These are phyloP conservation scores for Solanum chiquidenum DNA, from an alignment of 257 asterid genomes.

Conservation along the genomic window DNA sequence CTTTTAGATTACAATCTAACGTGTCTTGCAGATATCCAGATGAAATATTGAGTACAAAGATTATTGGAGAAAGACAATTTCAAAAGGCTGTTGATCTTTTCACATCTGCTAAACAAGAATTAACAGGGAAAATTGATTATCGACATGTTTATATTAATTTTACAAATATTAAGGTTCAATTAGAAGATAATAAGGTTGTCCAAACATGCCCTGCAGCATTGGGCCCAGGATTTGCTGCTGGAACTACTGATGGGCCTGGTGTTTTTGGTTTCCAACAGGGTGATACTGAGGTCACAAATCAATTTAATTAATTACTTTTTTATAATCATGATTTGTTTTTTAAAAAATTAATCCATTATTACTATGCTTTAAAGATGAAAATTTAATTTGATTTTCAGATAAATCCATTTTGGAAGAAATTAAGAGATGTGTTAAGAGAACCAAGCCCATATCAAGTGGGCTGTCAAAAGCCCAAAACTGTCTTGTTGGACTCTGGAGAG, in stretches of 20 bases:
- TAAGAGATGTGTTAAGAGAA: constrained; percentile 31
- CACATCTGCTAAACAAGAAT: constrained; percentile 31
- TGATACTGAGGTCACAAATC: constrained; percentile 29
- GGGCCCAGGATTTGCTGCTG: constrained; percentile 60
- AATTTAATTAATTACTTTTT: neutral
- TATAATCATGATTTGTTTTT: neutral
- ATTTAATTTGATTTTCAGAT: constrained; percentile 12
- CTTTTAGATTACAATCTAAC: neutral
- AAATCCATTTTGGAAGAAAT: constrained; percentile 39
- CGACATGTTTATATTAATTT: constrained; percentile 34
- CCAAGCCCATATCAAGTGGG: constrained; percentile 48
- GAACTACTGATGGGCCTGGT: constrained; percentile 78
- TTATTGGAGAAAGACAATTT: constrained; percentile 53
- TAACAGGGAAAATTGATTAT: constrained; percentile 40
- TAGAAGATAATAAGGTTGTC: constrained; percentile 32
- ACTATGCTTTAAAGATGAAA: neutral
- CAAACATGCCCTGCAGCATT: constrained; percentile 62
- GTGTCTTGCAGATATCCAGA: constrained; percentile 33
- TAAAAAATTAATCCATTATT: neutral
- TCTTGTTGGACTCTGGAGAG: constrained; percentile 49
- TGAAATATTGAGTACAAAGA: constrained; percentile 51
- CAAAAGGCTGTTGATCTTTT: constrained; percentile 42
- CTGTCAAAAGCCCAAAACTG: constrained; percentile 51
- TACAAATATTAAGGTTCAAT: constrained; percentile 30
- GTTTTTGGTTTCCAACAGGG: constrained; percentile 53